Evolutionary conservation across 805 yeast species (phyloP), one percentile per base, ranked within the genome.

Genomic region (Zygoascus biomembranicola): DNA sequence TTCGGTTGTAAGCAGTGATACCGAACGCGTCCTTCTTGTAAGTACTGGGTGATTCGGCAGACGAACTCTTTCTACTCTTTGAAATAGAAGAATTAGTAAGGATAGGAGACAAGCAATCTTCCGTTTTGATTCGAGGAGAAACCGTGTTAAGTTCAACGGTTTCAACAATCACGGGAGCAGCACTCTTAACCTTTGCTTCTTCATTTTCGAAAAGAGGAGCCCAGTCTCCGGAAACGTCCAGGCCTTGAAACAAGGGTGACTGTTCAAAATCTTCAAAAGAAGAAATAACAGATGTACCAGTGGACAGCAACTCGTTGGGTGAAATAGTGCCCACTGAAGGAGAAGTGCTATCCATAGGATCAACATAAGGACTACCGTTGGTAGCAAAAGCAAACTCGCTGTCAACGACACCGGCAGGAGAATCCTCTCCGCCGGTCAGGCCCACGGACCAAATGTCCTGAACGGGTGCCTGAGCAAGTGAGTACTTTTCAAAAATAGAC

Each of bases 1-100:
- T 90, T 68, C 90, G 81, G 61, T 82, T 80, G 75, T 87, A 88
- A 47, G 85, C 71, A 50, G 86, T 81, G 63, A 84, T 78, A 41
- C 96, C 96, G 52, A 86, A 73, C 59, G 80, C 82, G 68, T 89
- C 96, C 55, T 76, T 71, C 64, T 77, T 79, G 19, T 62, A 31
- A 11, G 19, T 52, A 11, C 39, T 47, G 51, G 51, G 52, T 14
- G 53, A 39, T 3, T 41, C 43, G 8, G 23, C 23, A 49, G 58
- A 43, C 32, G 57, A 52, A 16, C 59, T 49, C 57, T 61, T 59
- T 41, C 64, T 53, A 32, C 18, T 31, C 18, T 48, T 42, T 26
- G 50, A 37, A 4, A 46, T 39, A 49, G 61, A 43, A 35, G 52
- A 8, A 31, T 56, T 26, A 11, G 54, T 13, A 8, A 19, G 14